Evolutionary conservation across 164 flowering plant genomes (phyloP).

Genomic region (Pachysandra terminalis): DNA sequence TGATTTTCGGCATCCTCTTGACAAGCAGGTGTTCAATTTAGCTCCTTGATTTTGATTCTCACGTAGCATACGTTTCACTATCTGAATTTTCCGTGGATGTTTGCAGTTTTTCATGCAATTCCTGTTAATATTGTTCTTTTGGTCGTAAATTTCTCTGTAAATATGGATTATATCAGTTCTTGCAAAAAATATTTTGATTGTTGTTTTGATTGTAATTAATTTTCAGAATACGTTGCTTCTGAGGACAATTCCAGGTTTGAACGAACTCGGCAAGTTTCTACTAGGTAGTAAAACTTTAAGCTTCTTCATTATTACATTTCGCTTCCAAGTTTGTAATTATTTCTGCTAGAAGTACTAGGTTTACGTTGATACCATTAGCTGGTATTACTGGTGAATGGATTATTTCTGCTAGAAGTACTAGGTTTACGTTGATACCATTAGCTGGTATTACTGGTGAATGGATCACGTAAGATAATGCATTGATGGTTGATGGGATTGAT

Average conservation of each 20-base stretch:
- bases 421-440: background rate
- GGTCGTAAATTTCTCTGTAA: no score
- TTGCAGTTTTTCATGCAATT: no score
- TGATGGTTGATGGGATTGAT: no score
- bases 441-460: background rate
- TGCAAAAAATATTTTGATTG: background rate
- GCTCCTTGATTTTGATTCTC: no score
- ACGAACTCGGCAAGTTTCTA: constrained; percentile 52
- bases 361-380: background rate
- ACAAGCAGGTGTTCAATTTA: constrained; percentile 42
- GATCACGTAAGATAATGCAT: no score
- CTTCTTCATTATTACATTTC: background rate
- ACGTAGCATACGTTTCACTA: no score
- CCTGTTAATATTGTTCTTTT: background rate
- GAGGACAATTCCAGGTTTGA: constrained; percentile 70
- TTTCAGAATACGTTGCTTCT: constrained; percentile 59
- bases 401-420: no score
- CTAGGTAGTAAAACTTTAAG: constrained; percentile 33
- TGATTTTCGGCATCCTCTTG: constrained; percentile 75
- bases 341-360: no score
- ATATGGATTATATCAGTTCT: background rate
- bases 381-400: background rate
- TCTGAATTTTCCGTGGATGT: no score
- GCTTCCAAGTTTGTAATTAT: background rate
- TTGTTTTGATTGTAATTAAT: background rate